These are phyloP conservation scores for Aspergillus bridgeri DNA, from an alignment of 495 filamentous ascomycete species.

Conservation along the genomic window DNA sequence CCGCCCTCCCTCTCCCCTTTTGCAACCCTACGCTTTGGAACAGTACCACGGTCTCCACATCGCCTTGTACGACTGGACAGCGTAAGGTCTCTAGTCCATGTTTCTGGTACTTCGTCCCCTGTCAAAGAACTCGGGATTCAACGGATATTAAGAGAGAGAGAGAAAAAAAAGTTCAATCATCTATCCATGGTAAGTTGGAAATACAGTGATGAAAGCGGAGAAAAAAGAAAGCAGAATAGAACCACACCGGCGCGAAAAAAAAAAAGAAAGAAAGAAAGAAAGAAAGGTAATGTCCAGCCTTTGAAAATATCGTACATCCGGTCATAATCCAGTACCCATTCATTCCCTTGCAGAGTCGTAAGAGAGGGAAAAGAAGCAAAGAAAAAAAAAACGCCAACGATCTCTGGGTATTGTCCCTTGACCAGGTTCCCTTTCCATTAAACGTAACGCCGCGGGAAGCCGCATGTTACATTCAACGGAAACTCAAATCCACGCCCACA, in stretches of 20 bases:
- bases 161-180: too few species aligned
- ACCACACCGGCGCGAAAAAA: not conserved
- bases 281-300: not conserved
- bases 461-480: not conserved
- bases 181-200: too few species aligned
- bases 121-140: too few species aligned
- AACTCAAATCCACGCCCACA: not conserved
- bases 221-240: not conserved
- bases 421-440: not conserved
- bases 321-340: not conserved
- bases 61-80: too few species aligned
- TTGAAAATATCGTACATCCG: not conserved
- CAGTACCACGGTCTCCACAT: too few species aligned
- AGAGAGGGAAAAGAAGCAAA: not conserved
- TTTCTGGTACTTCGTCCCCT: too few species aligned
- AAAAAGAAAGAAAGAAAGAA: not conserved
- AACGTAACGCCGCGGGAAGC: not conserved
- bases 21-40: too few species aligned
- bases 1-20: too few species aligned
- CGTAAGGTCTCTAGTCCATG: too few species aligned
- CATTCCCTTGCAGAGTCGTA: not conserved
- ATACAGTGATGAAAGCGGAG: too few species aligned
- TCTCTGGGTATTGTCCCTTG: conserved; percentile 4
- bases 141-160: too few species aligned
- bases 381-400: not conserved